A percentile compares a stretch with the other conserved stretches of the same genome.
Evolutionary conservation across 305 asterid species (phyloP).

Genomic region (Fraxinus paxiana): DNA sequence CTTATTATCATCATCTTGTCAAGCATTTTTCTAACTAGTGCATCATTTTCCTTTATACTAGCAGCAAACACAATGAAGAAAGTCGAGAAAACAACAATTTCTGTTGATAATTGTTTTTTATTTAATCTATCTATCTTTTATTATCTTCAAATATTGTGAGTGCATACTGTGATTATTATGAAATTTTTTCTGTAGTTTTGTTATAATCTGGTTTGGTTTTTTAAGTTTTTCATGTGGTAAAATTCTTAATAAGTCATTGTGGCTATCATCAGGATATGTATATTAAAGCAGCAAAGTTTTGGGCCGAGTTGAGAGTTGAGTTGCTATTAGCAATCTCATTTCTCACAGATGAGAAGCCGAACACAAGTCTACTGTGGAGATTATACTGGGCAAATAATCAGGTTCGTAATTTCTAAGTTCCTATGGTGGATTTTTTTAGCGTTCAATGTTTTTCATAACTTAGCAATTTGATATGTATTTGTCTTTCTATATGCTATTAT

Average conservation of each 20-base stretch:
- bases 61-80: not conserved
- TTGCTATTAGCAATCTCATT: conserved; percentile 66
- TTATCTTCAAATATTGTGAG: conserved; percentile 2
- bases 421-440: conserved; percentile 16
- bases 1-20: not conserved
- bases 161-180: not conserved
- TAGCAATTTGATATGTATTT: conserved; percentile 22
- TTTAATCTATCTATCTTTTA: not conserved
- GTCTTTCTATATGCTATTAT: conserved; percentile 27
- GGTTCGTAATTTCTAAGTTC: conserved; percentile 40
- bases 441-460: conserved; percentile 3
- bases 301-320: conserved; percentile 88
- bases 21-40: conserved; percentile 3
- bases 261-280: conserved; percentile 66
- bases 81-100: not conserved
- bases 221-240: conserved; percentile 15
- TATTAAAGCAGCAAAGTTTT: conserved; percentile 75
- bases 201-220: conserved; percentile 5
- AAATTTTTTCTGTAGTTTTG: not conserved
- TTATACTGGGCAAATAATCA: conserved; percentile 97
- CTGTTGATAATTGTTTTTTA: not conserved
- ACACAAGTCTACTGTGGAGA: conserved; percentile 80
- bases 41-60: not conserved
- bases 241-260: conserved; percentile 16
- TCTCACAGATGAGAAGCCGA: conserved; percentile 54